A percentile compares a stretch with the other conserved stretches of the same genome.
Evolutionary conservation across 345 rosid species (phyloP).

Genomic region (Eutrema yunnanense): DNA sequence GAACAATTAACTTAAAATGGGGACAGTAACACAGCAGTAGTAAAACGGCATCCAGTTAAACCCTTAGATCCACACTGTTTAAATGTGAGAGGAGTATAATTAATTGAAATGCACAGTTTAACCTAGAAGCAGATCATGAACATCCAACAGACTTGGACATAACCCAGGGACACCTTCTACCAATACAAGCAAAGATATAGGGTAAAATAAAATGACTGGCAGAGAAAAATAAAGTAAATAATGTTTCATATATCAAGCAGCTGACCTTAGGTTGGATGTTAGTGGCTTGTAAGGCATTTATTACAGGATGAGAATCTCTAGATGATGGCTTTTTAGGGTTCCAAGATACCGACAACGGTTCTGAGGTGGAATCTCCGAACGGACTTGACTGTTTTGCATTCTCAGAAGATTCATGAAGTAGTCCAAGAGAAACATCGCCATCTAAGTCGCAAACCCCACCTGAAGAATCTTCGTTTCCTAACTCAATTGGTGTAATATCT

Average conservation of each 20-base stretch:
- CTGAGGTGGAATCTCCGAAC: constrained; percentile 30
- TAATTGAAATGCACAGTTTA: neutral
- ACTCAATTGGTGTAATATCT: constrained; percentile 39
- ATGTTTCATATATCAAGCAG: neutral
- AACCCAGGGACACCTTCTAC: neutral
- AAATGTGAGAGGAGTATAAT: neutral
- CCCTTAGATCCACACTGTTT: neutral
- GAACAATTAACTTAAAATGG: neutral
- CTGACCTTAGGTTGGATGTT: constrained; percentile 51
- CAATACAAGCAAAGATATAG: neutral
- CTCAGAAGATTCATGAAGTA: constrained; percentile 15
- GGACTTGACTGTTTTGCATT: neutral
- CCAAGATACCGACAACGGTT: constrained; percentile 28
- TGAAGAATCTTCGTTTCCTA: constrained; percentile 31
- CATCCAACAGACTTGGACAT: neutral
- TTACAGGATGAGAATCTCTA: constrained; percentile 22
- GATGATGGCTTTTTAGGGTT: constrained; percentile 21
- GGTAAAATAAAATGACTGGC: neutral
- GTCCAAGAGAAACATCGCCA: constrained; percentile 6
- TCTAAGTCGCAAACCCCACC: constrained; percentile 17
- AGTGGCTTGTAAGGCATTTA: constrained; percentile 32
- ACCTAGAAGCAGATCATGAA: constrained; percentile 5
- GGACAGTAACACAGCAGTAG: neutral
- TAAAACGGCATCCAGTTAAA: neutral
- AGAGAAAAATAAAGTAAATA: neutral